Conservation (phyloP, 768 basidiomycete genomes). For the Macrocybe gigantea region DNA sequence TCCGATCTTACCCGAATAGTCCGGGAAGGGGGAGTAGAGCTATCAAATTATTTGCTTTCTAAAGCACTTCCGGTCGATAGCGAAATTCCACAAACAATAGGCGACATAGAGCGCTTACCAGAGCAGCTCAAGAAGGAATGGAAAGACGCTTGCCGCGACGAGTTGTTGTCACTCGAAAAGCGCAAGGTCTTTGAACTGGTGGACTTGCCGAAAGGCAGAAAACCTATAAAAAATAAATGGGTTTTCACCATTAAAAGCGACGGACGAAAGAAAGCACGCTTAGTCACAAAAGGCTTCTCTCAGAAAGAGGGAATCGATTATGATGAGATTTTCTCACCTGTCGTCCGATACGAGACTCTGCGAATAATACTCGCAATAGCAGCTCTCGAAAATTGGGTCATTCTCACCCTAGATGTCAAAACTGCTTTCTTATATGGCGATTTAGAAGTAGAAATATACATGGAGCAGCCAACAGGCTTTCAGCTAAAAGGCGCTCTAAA, state of each 20-base stretch:
- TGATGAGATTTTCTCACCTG: background rate
- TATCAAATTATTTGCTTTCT: background rate
- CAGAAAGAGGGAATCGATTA: conserved; percentile 2
- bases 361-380: background rate
- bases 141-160: background rate
- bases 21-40: background rate
- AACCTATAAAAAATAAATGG: conserved; percentile 12
- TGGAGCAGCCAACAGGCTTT: conserved; percentile 2
- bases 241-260: conserved; percentile 14
- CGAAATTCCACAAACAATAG: background rate
- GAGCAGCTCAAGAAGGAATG: background rate
- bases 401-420: background rate
- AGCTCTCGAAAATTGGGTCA: background rate
- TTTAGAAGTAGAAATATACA: conserved; percentile 2
- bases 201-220: conserved; percentile 7
- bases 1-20: background rate
- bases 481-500: background rate
- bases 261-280: conserved; percentile 9
- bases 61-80: background rate
- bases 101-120: conserved; percentile 3
- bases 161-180: background rate
- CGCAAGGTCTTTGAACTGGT: conserved; percentile 1
- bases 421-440: background rate
- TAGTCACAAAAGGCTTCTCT: conserved; percentile 12
- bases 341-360: background rate